Percentiles rank a stretch among this genome's conserved stretches.
phyloP scores from a whole-genome alignment of 2,329 filamentous ascomycete genomes.

The Leptodontidium sp. region DNA sequence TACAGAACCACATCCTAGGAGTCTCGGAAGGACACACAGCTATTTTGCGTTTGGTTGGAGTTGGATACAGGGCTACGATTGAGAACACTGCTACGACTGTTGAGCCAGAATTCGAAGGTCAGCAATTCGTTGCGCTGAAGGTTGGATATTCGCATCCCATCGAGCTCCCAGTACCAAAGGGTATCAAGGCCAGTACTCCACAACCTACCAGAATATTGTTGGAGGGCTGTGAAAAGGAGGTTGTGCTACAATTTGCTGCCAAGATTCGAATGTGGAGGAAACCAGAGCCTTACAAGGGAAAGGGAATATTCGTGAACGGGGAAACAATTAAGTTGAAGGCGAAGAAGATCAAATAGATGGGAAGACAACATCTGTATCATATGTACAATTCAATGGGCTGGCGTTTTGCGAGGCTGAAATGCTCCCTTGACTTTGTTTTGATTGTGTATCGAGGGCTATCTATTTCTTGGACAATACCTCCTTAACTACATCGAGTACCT shows the following conservation, averaged over 20 bases:
- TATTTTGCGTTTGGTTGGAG: conserved; percentile 90
- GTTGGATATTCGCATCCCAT: conserved; percentile 97
- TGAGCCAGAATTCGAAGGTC: conserved; percentile 74
- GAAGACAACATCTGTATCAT: conserved; percentile 38
- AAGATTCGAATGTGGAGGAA: conserved; percentile 86
- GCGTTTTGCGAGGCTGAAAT: conserved; percentile 20
- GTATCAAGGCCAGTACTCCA: conserved; percentile 86
- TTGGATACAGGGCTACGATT: conserved; percentile 91
- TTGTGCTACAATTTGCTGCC: conserved; percentile 90
- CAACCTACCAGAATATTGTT: conserved; percentile 91
- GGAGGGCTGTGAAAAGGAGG: conserved; percentile 86
- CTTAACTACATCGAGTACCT: conserved; percentile 84
- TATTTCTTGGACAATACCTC: conserved; percentile 69
- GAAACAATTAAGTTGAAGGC: conserved; percentile 98
- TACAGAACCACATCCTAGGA: conserved; percentile 90
- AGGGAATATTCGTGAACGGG: conserved; percentile 97
- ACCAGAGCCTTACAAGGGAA: conserved; percentile 98
- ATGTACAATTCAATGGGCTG: conserved; percentile 37
- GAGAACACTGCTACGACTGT: conserved; percentile 77
- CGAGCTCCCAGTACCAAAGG: conserved; percentile 83
- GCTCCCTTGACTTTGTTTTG: background rate
- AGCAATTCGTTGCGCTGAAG: conserved; percentile 91
- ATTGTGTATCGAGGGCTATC: conserved; percentile 17
- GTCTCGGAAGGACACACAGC: conserved; percentile 97
- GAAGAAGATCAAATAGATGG: conserved; percentile 88